Conservation (phyloP, 768 basidiomycete species). For the Suillus cothurnatus region DNA sequence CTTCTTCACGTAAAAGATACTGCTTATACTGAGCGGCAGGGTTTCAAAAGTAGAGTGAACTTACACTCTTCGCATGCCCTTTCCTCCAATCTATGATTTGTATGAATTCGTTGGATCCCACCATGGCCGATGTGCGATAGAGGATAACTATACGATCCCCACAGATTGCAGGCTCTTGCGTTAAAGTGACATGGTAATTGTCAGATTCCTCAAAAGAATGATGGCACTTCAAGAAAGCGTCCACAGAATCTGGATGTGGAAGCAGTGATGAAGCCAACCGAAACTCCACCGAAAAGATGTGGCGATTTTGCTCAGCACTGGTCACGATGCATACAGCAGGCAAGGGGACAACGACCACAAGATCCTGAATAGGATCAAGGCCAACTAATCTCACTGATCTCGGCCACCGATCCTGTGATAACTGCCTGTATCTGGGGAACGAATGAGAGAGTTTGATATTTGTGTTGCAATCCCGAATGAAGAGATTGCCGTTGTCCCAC, state of each 20-base stretch:
- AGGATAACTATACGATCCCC: background rate
- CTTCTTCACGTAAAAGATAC: background rate
- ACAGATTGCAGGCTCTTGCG: background rate
- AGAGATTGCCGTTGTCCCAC: background rate
- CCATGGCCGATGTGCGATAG: background rate
- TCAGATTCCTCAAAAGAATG: background rate
- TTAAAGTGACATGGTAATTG: background rate
- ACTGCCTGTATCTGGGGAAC: background rate
- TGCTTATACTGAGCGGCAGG: background rate
- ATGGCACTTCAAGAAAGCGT: background rate
- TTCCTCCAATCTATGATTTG: constrained; percentile 3
- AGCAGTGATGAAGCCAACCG: background rate
- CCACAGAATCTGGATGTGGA: background rate
- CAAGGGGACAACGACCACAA: background rate
- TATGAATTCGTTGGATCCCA: background rate
- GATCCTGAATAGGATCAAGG: background rate
- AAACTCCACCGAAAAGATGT: background rate
- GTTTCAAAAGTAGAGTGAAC: background rate
- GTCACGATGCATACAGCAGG: background rate
- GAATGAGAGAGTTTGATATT: background rate
- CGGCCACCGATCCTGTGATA: background rate
- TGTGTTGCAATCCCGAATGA: constrained; percentile 2
- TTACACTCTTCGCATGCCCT: background rate
- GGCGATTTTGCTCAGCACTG: background rate
- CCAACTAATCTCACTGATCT: too few species aligned